phyloP scores from a whole-genome alignment of 2,329 filamentous ascomycete species.

The Endocalyx cinctus region DNA sequence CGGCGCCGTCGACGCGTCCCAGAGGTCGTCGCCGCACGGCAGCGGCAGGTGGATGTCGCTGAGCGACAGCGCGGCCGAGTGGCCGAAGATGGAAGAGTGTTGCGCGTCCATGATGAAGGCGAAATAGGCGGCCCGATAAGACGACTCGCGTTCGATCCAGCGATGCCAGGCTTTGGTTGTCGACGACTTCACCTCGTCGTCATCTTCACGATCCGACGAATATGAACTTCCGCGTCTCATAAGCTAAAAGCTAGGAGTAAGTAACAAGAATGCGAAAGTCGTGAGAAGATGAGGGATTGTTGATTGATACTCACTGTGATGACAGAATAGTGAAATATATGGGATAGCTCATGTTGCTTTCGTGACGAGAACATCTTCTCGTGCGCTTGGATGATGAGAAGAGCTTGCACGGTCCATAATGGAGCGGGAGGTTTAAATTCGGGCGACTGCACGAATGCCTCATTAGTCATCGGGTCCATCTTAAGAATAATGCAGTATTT shows the following conservation, averaged over 20 bases:
- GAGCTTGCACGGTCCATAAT: neutral
- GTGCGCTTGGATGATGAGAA: neutral
- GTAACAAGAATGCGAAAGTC: too few relatives aligned
- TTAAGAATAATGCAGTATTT: neutral
- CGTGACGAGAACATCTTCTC: neutral
- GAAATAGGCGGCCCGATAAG: neutral
- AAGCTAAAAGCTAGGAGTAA: too few relatives aligned
- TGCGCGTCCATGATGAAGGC: neutral
- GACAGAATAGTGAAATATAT: neutral
- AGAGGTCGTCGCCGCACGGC: neutral
- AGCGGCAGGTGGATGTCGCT: neutral
- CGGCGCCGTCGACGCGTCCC: neutral
- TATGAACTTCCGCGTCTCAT: neutral
- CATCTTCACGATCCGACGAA: neutral
- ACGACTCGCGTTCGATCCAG: neutral
- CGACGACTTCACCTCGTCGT: neutral
- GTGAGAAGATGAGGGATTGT: too few relatives aligned
- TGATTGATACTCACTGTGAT: neutral
- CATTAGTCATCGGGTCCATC: neutral
- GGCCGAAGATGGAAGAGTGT: neutral
- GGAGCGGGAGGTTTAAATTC: neutral
- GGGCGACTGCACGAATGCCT: neutral
- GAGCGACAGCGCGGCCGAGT: neutral
- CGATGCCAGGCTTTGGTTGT: neutral
- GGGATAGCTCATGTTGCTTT: neutral